Evolutionary conservation across 1,139 yeast species (phyloP), one percentile per base, ranked within the genome.

Genomic region (Schizosaccharomyces versatilis): DNA sequence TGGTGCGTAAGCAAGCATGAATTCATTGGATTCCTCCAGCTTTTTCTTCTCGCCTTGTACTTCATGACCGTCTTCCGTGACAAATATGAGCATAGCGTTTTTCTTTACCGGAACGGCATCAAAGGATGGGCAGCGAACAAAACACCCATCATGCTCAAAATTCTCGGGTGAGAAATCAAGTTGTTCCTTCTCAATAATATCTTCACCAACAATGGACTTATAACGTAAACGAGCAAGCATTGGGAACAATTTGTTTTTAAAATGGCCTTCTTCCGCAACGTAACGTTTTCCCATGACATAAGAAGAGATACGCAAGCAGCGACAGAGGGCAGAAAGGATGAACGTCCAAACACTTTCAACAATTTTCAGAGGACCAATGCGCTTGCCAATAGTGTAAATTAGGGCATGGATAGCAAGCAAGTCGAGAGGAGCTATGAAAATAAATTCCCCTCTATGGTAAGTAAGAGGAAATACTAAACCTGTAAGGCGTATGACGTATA

Each of bases 1-100:
- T 2, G 98, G 98, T 55, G 86, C 73, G 67, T 88, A 90, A 1
- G 88, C 96, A 39, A 88, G 76, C 1, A 77, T 72, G 64, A 88
- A 84, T 1, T 77, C 54, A 1, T 56, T 47, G 14, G 56, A 72
- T 57, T 65, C 65, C 1, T 64, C 64, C 1, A 67, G 66, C 48
- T 65, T 71, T 38, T 69, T 69, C 12, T 67, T 66, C 52, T 71
- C 71, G 5, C 73, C 73, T 52, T 72, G 76, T 36, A 80, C 66
- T 19, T 84, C 71, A 56, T 74, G 73, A 65, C 88, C 95, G 61
- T 81, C 82, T 61, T 79, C 81, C 0, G 94, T 82, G 1, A 90
- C 97, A 0, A 84, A 77, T 3, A 84, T 80, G 67, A 93, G 90
- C 59, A 86, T 67, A 61, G 76, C 78, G 41, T 81, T 75, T 60